phyloP scores from a whole-genome alignment of 139 green algal genomes.

The Closterium sp. region DNA sequence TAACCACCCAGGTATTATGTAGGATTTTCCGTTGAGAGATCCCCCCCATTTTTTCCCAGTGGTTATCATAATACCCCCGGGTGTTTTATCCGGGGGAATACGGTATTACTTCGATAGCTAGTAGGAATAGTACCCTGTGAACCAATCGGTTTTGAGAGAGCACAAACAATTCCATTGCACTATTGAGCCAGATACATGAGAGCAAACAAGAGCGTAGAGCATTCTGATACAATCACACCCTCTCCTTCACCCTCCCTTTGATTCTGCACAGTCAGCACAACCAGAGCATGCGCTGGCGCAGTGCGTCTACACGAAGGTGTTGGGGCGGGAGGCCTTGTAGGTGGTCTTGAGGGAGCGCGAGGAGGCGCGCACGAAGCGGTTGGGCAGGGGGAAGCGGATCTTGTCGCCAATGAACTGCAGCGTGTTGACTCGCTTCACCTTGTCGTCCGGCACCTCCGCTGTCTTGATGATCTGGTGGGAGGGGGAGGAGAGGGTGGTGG shows the following conservation, averaged over 20 bases:
- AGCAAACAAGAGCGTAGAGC: background rate
- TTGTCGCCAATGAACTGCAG: constrained; percentile 90
- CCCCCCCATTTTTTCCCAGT: too few species aligned
- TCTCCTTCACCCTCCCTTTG: background rate
- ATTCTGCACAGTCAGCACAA: background rate
- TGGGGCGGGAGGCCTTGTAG: constrained; percentile 46
- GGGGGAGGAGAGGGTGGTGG: background rate
- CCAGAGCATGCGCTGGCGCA: background rate
- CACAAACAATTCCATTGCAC: background rate
- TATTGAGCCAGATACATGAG: background rate
- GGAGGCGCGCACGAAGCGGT: constrained; percentile 31
- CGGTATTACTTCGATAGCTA: too few species aligned
- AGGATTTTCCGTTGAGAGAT: too few species aligned
- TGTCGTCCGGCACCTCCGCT: constrained; percentile 69
- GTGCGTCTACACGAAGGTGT: constrained; percentile 22
- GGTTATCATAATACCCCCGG: too few species aligned
- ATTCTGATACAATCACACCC: background rate
- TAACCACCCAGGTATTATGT: too few species aligned
- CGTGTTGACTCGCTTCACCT: constrained; percentile 87
- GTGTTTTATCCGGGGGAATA: too few species aligned
- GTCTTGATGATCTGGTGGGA: constrained; percentile 95
- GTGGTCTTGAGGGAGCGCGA: constrained; percentile 44
- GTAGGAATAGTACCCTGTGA: too few species aligned
- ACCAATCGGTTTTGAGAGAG: too few species aligned
- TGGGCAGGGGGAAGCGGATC: constrained; percentile 48